A percentile compares a stretch with the other conserved stretches of the same genome.
These are phyloP conservation scores for Camillea tinctor DNA, from an alignment of 2,329 filamentous ascomycete genomes.

Conservation along the genomic window DNA sequence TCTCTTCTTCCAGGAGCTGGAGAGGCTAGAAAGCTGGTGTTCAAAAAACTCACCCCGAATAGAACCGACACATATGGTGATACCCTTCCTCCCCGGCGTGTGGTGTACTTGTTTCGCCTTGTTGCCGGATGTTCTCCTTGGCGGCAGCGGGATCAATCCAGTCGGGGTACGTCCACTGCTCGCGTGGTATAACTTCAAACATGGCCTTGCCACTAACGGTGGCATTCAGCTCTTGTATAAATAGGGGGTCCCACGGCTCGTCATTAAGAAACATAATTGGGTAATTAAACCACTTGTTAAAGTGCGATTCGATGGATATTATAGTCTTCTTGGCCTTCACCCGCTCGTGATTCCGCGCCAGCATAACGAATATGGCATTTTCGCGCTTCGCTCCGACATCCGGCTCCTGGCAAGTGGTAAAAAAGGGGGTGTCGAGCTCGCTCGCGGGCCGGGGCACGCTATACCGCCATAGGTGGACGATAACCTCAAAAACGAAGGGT, in stretches of 20 bases:
- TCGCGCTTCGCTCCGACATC: slow-evolving; percentile 36
- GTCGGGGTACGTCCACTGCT: slow-evolving; percentile 42
- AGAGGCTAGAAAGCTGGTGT: not conserved
- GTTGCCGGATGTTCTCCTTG: slow-evolving; percentile 33
- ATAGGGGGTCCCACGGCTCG: slow-evolving; percentile 40
- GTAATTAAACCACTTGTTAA: slow-evolving; percentile 48
- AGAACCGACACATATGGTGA: slow-evolving; percentile 44
- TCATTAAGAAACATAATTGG: slow-evolving; percentile 48
- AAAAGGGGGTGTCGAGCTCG: slow-evolving; percentile 41
- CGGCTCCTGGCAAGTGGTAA: slow-evolving; percentile 40
- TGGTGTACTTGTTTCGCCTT: slow-evolving; percentile 33
- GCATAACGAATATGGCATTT: slow-evolving; percentile 46
- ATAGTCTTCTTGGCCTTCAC: slow-evolving; percentile 39
- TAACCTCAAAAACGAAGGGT: slow-evolving; percentile 34
- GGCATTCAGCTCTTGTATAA: slow-evolving; percentile 37
- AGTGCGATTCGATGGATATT: slow-evolving; percentile 41
- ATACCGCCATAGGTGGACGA: slow-evolving; percentile 36
- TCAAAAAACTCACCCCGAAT: slow-evolving; percentile 38
- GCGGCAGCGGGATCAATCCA: slow-evolving; percentile 33
- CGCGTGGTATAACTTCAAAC: slow-evolving; percentile 42
- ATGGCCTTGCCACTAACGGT: slow-evolving; percentile 37
- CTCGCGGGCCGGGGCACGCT: slow-evolving; percentile 33
- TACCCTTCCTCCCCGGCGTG: slow-evolving; percentile 42
- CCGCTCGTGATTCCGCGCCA: slow-evolving; percentile 45
- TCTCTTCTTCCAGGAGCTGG: not conserved